Base-by-base conservation (phyloP, 805 yeast genomes). In the Candida methanosorbosa region DNA sequence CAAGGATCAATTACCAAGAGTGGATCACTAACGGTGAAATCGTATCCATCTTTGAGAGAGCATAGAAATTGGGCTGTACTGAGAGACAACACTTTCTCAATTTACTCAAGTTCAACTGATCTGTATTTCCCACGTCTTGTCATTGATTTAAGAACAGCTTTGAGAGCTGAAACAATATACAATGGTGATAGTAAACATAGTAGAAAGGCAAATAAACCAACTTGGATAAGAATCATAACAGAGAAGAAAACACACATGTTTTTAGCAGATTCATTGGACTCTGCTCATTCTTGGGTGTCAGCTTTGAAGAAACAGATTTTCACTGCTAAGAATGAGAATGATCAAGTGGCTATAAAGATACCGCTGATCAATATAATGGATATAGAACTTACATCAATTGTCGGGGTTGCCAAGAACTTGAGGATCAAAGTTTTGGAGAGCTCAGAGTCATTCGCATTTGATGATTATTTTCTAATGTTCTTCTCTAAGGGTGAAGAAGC, bases 251-350 rank as follows among this genome's bases (percentile, higher is more conserved):
- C 72, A 0, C 78, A 78, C 53, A 66, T 68, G 27, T 81, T 88
- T 45, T 69, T 71, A 41, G 82, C 94, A 2, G 96, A 88, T 48
- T 76, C 81, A 18, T 57, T 72, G 13, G 75, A 68, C 40, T 61
- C 79, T 6, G 97, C 97, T 0, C 68, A 82, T 38, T 71, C 78
- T 14, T 90, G 97, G 97, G 78, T 74, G 30, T 76, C 78, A 34
- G 60, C 70, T 9, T 56, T 90, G 29, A 83, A 81, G 43, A 85
- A 82, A 47, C 79, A 80, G 35, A 75, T 85, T 2, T 90, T 90
- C 57, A 68, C 87, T 1, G 69, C 81, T 27, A 68, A 81, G 35
- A 82, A 84, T 52, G 64, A 69, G 18, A 79, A 78, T 12, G 79
- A 79, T 44, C 78, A 79, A 39, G 92, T 85, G 12, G 72, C 82